Evolutionary conservation across 1,139 yeast genomes (phyloP), one percentile per base, ranked within the genome.

Genomic region (Suhomyces wounanorum): DNA sequence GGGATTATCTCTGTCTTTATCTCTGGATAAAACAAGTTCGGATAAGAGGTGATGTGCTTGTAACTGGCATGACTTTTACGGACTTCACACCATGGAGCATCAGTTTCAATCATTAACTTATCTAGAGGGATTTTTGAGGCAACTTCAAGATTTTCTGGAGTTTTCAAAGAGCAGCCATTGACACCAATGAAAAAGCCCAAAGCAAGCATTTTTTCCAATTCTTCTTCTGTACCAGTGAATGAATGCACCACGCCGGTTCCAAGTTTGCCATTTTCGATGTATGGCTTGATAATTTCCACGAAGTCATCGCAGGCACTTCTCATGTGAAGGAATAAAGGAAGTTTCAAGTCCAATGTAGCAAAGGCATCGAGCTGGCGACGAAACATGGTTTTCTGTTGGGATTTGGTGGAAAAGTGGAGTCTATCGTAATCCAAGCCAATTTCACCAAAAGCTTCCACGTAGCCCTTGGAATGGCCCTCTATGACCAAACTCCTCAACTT

Each of bases 21-120:
- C 45, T 70, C 67, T 0, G 89, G 89, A 56, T 82, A 83, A 52
- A 74, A 82, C 21, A 65, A 69, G 59, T 80, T 83, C 1, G 89
- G 89, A 53, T 82, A 80, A 6, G 72, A 63, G 0, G 82, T 67
- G 26, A 88, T 62, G 56, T 71, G 79, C 56, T 81, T 72, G 66
- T 81, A 83, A 16, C 95, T 81, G 2, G 92, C 91, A 65, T 90
- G 97, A 8, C 95, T 79, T 56, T 83, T 88, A 51, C 96, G 77
- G 40, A 94, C 83, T 62, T 92, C 98, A 70, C 99, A 94, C 99
- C 99, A 94, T 1, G 99, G 99, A 1, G 98, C 92, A 69, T 94
- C 98, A 0, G 98, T 92, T 66, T 94, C 99, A 21, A 94, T 79
- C 81, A 94, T 70, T 38, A 94, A 68, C 59, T 76, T 78, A 10